These are phyloP conservation scores for Ceratocystis papillata DNA, from an alignment of 2,329 filamentous ascomycete species.

Conservation along the genomic window DNA sequence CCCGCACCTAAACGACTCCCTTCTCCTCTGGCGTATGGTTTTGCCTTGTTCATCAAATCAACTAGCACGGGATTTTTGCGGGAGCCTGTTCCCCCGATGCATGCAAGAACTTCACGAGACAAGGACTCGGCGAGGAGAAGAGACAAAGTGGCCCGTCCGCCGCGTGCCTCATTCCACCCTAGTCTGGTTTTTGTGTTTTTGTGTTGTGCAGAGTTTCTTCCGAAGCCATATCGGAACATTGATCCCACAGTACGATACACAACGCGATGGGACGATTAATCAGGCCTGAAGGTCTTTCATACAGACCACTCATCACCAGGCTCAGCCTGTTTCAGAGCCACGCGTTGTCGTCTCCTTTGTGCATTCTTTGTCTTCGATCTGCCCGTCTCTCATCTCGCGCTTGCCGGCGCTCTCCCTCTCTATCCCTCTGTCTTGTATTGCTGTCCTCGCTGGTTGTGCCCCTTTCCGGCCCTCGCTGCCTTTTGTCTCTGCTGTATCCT, in stretches of 20 bases:
- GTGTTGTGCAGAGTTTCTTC: neutral
- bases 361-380: neutral
- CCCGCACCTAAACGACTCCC: neutral
- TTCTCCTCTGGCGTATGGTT: neutral
- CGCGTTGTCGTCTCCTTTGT: neutral
- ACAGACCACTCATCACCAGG: neutral
- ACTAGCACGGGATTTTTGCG: neutral
- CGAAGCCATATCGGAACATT: neutral
- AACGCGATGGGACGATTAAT: neutral
- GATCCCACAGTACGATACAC: neutral
- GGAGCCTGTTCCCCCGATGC: neutral
- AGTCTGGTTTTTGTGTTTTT: neutral
- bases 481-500: neutral
- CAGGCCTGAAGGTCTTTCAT: neutral
- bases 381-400: neutral
- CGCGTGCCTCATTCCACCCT: too few relatives aligned
- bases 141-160: neutral
- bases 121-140: neutral
- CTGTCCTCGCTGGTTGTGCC: neutral
- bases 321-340: conserved; percentile 1
- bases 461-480: neutral
- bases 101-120: neutral
- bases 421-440: neutral
- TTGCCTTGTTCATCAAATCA: neutral
- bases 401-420: neutral